Base-by-base conservation (phyloP, 768 basidiomycete genomes). In the Trametopsis cervina region DNA sequence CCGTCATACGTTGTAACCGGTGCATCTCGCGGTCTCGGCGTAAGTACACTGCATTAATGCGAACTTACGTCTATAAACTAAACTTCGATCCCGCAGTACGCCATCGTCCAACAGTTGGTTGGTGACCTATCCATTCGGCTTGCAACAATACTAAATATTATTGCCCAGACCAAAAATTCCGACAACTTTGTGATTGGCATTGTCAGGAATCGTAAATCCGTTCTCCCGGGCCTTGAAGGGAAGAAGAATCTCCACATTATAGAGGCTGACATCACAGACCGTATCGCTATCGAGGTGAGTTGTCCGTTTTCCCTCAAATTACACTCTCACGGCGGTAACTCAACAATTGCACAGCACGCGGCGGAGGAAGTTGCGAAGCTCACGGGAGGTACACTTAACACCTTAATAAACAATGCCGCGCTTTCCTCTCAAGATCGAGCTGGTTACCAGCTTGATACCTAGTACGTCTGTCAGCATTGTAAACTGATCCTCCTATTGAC, bases 341-440 rank as follows among this genome's bases (percentile, higher is more conserved):
- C 39, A 12, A 13, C 27, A 21, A n/a, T 17, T 42, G 20, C 18
- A 5, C 23, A 68, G 67, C 45, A 29, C 2, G 67, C 66, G 3
- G 65, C 66, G 1, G 53, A 46, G 1, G 58, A 61, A 26, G 55
- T 62, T 1, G 54, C 57, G 1, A 59, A 50, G n/a, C 37, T 59
- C 40, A 65, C 65, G 1, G 63, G 66, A 17, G 65, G 66, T 11
- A 60, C 58, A 23, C 53, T 72, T n/a, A 68, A 70, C 51, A 57
- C 54, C 40, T 56, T 69, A 46, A 68, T 69, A 44, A 68, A 69
- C 52, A 70, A 70, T 45, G 69, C 67, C 12, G 67, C 57, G 4
- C 54, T 26, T 25, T 40, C 57, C 6, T 53, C 56, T 11, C 7
- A 40, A 20, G 45, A 47, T 13, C 44, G 49, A 20, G 15, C 12